Conservation (phyloP, 768 basidiomycete species). For the Calvatia gigantea region DNA sequence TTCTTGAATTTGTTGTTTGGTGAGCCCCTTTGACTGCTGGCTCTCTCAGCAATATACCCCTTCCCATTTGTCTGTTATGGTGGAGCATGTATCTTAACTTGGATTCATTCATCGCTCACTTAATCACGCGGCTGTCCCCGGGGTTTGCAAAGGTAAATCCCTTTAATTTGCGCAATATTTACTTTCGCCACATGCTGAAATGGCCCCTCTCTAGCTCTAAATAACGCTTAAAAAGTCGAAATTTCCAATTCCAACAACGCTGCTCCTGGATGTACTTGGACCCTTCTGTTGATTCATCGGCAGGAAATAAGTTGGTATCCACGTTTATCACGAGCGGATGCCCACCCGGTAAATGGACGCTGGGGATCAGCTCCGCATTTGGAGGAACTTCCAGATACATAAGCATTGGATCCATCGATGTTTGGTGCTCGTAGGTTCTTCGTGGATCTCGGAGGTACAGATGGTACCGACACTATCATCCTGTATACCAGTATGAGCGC, state of each 20-base stretch:
- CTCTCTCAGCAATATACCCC: too few species aligned
- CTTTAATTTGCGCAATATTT: too few species aligned
- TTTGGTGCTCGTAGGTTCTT: constrained; percentile 52
- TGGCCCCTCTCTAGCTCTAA: constrained; percentile 46
- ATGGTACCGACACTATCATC: too few species aligned
- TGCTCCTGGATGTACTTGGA: constrained; percentile 43
- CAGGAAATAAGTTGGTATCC: constrained; percentile 53
- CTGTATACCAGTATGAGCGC: not conserved
- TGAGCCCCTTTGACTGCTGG: constrained; percentile 19
- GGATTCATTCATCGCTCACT: too few species aligned
- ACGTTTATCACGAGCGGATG: constrained; percentile 61
- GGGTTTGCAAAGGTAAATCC: too few species aligned
- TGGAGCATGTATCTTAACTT: too few species aligned
- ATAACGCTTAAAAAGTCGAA: constrained; percentile 55
- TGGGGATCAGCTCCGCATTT: constrained; percentile 53
- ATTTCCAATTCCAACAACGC: constrained; percentile 57
- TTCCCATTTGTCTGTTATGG: too few species aligned
- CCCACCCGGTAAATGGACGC: constrained; percentile 54
- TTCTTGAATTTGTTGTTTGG: constrained; percentile 52
- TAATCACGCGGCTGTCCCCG: too few species aligned
- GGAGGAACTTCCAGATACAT: constrained; percentile 61
- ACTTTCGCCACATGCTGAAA: too few species aligned
- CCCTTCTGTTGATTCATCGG: constrained; percentile 56
- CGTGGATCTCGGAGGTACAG: too few species aligned
- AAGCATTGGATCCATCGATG: constrained; percentile 56